phyloP scores from a whole-genome alignment of 2,329 filamentous ascomycete genomes.

The Knufia fluminis region DNA sequence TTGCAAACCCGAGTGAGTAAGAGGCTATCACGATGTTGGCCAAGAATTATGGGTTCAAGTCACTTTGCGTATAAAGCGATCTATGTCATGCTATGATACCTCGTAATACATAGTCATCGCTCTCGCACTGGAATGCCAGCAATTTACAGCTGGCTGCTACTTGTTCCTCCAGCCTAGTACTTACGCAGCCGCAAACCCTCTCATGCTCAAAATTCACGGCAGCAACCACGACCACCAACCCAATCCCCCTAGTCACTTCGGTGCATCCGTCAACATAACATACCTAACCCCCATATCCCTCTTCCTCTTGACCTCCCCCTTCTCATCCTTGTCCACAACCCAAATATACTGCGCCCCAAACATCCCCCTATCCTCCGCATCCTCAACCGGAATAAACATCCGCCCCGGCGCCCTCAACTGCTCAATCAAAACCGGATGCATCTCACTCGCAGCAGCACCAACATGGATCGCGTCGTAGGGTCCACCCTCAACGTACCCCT shows the following conservation, averaged over 20 bases:
- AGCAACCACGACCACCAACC: no score
- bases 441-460: slow-evolving; percentile 67
- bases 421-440: slow-evolving; percentile 63
- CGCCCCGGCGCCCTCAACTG: slow-evolving; percentile 72
- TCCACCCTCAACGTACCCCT: slow-evolving; percentile 51
- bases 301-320: slow-evolving; percentile 47
- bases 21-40: no score
- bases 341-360: slow-evolving; percentile 48
- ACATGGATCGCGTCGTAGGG: slow-evolving; percentile 92
- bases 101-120: no score
- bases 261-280: slow-evolving; percentile 55
- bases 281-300: slow-evolving; percentile 55
- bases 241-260: slow-evolving; percentile 24
- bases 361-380: slow-evolving; percentile 28
- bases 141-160: no score
- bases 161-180: no score
- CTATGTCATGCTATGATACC: no score
- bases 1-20: no score
- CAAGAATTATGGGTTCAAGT: no score
- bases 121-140: no score
- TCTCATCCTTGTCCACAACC: slow-evolving; percentile 52
- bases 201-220: no score
- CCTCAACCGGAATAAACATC: slow-evolving; percentile 56
- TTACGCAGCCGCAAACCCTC: no score
- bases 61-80: no score